Conservation (phyloP, 225 moss, liverwort and hornwort species). For the Lunularia cruciata region DNA sequence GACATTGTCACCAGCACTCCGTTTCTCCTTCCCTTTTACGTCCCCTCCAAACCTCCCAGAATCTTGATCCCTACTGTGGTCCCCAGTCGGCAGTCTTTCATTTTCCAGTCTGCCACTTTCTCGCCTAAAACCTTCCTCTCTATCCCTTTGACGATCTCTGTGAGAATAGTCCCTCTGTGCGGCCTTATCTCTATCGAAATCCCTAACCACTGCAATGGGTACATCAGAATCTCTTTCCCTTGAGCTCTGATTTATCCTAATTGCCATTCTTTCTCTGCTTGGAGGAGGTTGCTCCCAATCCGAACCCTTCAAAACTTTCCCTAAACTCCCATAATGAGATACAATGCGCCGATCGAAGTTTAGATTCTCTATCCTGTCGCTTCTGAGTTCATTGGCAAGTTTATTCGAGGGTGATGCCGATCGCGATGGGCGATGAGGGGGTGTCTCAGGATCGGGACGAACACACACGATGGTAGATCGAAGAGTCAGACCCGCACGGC, state of each 20-base stretch:
- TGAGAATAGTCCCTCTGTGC: conserved; percentile 10
- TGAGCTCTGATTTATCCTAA: neutral
- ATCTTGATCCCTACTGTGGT: conserved; percentile 15
- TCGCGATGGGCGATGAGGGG: neutral
- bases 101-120: conserved; percentile 14
- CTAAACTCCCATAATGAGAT: conserved; percentile 14
- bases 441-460: neutral
- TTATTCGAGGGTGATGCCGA: neutral
- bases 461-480: conserved; percentile 18
- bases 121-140: conserved; percentile 17
- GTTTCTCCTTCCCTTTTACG: conserved; percentile 27
- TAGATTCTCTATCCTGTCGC: conserved; percentile 6
- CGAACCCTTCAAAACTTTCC: neutral
- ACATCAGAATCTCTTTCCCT: conserved; percentile 14
- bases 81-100: conserved; percentile 9
- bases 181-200: conserved; percentile 10
- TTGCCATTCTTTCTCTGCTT: neutral
- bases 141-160: neutral
- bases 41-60: conserved; percentile 11
- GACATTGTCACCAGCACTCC: neutral
- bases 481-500: neutral
- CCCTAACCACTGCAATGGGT: conserved; percentile 17
- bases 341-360: neutral
- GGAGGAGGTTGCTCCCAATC: neutral
- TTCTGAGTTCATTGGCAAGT: conserved; percentile 8